Percentiles rank a stretch among this genome's conserved stretches.
Conservation (phyloP, 257 asterid species). For the Ilex asprella region DNA sequence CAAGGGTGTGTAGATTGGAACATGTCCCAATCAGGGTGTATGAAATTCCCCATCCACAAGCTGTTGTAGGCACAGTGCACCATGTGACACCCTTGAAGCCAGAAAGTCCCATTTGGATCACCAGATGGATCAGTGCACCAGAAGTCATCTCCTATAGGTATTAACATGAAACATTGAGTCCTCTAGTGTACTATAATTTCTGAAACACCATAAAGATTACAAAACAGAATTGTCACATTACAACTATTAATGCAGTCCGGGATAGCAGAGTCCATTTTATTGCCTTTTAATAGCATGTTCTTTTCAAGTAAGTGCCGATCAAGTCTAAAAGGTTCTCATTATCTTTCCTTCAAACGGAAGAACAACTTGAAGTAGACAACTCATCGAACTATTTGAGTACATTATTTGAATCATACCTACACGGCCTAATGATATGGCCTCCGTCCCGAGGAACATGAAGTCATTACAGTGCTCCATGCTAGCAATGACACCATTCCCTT, state of each 20-base stretch:
- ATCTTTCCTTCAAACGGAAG: too few relatives aligned
- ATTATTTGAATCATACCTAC: constrained; percentile 22
- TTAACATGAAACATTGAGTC: background rate
- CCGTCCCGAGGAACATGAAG: constrained; percentile 44
- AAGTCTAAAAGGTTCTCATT: too few relatives aligned
- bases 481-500: constrained; percentile 40
- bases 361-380: too few relatives aligned
- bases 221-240: too few relatives aligned
- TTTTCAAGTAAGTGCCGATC: too few relatives aligned
- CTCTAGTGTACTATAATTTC: too few relatives aligned
- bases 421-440: constrained; percentile 41
- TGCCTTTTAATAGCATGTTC: too few relatives aligned
- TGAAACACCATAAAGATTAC: too few relatives aligned
- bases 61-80: constrained; percentile 38
- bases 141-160: constrained; percentile 24
- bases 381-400: too few relatives aligned
- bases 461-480: constrained; percentile 50
- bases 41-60: constrained; percentile 32
- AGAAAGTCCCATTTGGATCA: constrained; percentile 27
- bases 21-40: constrained; percentile 41
- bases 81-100: constrained; percentile 41
- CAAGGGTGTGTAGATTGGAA: constrained; percentile 35
- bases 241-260: too few relatives aligned
- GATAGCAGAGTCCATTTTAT: too few relatives aligned
- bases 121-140: constrained; percentile 36